These are phyloP conservation scores for Wallacemonas sp. DNA, from an alignment of 208 protist species.

Conservation along the genomic window DNA sequence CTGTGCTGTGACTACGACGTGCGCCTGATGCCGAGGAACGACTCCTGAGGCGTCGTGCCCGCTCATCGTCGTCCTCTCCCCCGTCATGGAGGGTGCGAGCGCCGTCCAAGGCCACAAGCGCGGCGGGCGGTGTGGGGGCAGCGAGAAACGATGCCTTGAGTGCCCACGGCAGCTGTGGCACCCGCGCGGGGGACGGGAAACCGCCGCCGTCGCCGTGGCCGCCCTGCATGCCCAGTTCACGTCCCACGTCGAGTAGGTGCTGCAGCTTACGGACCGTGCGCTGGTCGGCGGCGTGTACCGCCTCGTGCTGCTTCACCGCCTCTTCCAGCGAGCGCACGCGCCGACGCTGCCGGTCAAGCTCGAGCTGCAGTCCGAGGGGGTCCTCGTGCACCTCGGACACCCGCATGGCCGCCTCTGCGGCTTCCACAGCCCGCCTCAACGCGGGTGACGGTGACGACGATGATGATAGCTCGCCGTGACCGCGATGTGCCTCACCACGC, in stretches of 20 bases:
- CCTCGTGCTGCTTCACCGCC: constrained; percentile 21
- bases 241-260: constrained; percentile 25
- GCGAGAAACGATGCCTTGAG: not conserved
- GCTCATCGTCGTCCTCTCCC: too few relatives aligned
- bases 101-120: too few relatives aligned
- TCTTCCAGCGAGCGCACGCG: constrained; percentile 34
- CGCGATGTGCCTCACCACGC: constrained; percentile 9
- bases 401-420: not conserved
- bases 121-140: not conserved
- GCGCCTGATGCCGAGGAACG: too few relatives aligned
- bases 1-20: too few relatives aligned
- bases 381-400: too few relatives aligned
- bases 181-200: not conserved
- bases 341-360: constrained; percentile 24
- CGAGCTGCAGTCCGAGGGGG: constrained; percentile 24
- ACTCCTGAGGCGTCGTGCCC: too few relatives aligned
- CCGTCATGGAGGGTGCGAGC: too few relatives aligned
- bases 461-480: not conserved
- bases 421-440: not conserved
- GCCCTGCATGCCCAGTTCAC: constrained; percentile 19
- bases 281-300: constrained; percentile 11
- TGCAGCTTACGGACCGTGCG: constrained; percentile 30
- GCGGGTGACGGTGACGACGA: not conserved
- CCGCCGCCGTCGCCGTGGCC: not conserved
- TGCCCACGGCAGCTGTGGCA: constrained; percentile 3